Base-by-base conservation (phyloP, 1,284 basidiomycete genomes). In the Porodaedalea pini region DNA sequence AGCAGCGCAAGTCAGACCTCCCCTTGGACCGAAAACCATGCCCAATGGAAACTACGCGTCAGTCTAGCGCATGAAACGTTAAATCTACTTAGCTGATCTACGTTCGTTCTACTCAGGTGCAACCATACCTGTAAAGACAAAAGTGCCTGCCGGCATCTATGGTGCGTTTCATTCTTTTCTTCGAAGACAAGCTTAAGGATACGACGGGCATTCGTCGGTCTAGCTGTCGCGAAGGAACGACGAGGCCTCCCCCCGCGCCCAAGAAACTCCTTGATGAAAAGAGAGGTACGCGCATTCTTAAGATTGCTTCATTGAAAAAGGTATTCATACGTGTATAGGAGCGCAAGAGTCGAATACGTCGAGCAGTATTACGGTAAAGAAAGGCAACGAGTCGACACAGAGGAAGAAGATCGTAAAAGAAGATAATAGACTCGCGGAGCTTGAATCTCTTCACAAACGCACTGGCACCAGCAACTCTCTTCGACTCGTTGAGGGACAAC, bases 41-140 rank as follows among this genome's bases (percentile, higher is more conserved):
- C 65, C 75, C 0, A 80, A 81, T 60, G 81, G 81, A 5, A 81
- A 77, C 55, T 82, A 74, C 59, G 70, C 76, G 88, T 88, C 64
- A 63, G 74, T 56, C 31, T n/a, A 29, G 21, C 25, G 15, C 13
- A 34, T 6, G 15, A n/a, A 31, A 21, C 13, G 13, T 17, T 2
- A 13, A 29, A 29, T n/a, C 17, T 13, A 15, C 19, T 47, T 4
- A n/a, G n/a, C 17, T 47, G 15, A 47, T 45, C 5, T 29, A 27
- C 1, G 53, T 54, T 50, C 8, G 15, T 44, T 51, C 21, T 54
- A 41, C 43, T n/a, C 52, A 90, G 88, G 57, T 92, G 90, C 65
- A 88, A 88, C 62, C 90, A 92, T 64, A 59, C 75, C n/a, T 92
- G 90, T 75, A 89, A 86, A 66, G 82, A 90, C 65, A 92, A 91